Conservation (phyloP, 2,329 filamentous ascomycete genomes). For the Diaporthe eres region DNA sequence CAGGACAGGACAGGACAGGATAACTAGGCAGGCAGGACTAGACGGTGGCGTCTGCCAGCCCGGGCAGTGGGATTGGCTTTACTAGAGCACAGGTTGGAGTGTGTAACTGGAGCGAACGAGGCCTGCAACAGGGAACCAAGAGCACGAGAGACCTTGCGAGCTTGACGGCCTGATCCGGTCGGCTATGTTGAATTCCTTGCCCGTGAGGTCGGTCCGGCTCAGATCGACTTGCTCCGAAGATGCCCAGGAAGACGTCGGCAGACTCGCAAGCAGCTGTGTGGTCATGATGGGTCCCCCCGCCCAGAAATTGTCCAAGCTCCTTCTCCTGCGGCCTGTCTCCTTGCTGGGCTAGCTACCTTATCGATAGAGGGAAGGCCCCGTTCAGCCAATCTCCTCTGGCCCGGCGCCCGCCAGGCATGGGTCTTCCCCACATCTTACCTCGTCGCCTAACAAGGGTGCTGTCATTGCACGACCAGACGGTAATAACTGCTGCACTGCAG, state of each 20-base stretch:
- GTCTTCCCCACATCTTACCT: slow-evolving; percentile 20
- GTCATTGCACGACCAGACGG: background rate
- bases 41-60: slow-evolving; percentile 8
- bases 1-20: background rate
- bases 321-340: background rate
- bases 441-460: background rate
- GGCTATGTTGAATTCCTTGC: background rate
- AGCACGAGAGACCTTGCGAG: background rate
- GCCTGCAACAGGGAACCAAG: background rate
- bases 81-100: background rate
- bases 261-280: background rate
- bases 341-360: slow-evolving; percentile 1
- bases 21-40: background rate
- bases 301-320: slow-evolving; percentile 27
- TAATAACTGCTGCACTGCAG: background rate
- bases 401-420: background rate
- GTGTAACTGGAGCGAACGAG: background rate
- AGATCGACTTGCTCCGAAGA: slow-evolving; percentile 14
- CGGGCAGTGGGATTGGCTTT: background rate
- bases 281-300: slow-evolving; percentile 19
- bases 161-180: background rate
- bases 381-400: background rate
- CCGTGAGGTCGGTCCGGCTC: background rate
- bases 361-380: background rate
- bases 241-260: background rate